Percentiles rank a stretch among this genome's conserved stretches.
These are phyloP conservation scores for Camellia granthamiana DNA, from an alignment of 148 eudicot genomes.

Conservation along the genomic window DNA sequence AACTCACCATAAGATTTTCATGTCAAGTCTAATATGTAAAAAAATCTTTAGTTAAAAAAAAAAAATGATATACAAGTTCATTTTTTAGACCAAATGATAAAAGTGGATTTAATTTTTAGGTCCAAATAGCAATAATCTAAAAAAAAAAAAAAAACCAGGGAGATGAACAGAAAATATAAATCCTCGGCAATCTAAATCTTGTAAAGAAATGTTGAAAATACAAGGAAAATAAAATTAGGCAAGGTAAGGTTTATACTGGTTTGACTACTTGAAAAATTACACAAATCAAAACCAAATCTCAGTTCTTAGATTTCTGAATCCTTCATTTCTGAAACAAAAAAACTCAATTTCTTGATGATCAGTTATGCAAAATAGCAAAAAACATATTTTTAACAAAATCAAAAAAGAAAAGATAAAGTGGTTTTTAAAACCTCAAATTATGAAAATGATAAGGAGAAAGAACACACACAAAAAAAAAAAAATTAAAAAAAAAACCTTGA, in stretches of 20 bases:
- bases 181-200: background rate
- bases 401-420: background rate
- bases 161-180: background rate
- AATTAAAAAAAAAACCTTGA: slow-evolving; percentile 42
- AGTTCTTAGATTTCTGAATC: slow-evolving; percentile 4
- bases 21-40: background rate
- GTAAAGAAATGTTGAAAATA: background rate
- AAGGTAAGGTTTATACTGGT: background rate
- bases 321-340: background rate
- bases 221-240: background rate
- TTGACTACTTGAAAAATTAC: background rate
- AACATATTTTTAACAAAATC: background rate
- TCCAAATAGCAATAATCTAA: background rate
- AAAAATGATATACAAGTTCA: too few relatives aligned
- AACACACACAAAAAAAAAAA: background rate
- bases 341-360: background rate
- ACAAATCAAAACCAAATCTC: background rate
- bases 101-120: background rate
- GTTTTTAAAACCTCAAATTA: background rate
- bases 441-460: background rate
- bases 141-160: background rate
- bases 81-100: too few relatives aligned
- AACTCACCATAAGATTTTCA: slow-evolving; percentile 1
- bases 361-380: background rate
- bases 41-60: background rate